phyloP scores from a whole-genome alignment of 768 basidiomycete species.

The Leccinum barrowsii region DNA sequence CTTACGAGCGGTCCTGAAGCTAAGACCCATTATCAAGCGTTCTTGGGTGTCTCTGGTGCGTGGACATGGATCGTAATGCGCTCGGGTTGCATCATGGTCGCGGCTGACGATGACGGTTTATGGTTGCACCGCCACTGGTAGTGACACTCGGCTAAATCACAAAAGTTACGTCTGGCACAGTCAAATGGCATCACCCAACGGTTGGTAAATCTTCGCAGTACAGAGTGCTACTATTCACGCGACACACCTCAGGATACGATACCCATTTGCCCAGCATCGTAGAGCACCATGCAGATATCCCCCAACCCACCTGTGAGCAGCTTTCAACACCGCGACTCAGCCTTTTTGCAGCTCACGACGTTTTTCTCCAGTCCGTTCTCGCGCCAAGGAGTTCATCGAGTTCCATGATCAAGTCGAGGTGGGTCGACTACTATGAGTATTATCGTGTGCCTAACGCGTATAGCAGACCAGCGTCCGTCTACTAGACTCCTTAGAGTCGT shows the following conservation, averaged over 20 bases:
- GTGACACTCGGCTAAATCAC: background rate
- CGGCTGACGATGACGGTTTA: conserved; percentile 3
- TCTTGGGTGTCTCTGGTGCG: background rate
- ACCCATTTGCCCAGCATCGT: background rate
- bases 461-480: conserved; percentile 79
- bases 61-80: background rate
- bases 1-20: conserved; percentile 43
- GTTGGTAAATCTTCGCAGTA: background rate
- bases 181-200: conserved; percentile 11
- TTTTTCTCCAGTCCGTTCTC: conserved; percentile 30
- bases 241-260: conserved; percentile 5
- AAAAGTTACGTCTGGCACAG: background rate
- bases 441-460: conserved; percentile 1
- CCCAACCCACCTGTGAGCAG: conserved; percentile 16
- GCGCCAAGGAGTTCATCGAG: conserved; percentile 70
- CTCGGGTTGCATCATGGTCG: conserved; percentile 1
- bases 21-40: conserved; percentile 33
- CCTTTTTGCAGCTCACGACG: background rate
- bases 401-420: conserved; percentile 93
- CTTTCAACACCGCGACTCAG: background rate
- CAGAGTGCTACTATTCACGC: background rate
- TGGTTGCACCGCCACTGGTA: background rate
- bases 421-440: conserved; percentile 3
- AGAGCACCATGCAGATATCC: background rate
- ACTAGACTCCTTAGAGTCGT: conserved; percentile 83